Conservation (phyloP, 2,329 filamentous ascomycete species). For the Hypomyces rosellus region DNA sequence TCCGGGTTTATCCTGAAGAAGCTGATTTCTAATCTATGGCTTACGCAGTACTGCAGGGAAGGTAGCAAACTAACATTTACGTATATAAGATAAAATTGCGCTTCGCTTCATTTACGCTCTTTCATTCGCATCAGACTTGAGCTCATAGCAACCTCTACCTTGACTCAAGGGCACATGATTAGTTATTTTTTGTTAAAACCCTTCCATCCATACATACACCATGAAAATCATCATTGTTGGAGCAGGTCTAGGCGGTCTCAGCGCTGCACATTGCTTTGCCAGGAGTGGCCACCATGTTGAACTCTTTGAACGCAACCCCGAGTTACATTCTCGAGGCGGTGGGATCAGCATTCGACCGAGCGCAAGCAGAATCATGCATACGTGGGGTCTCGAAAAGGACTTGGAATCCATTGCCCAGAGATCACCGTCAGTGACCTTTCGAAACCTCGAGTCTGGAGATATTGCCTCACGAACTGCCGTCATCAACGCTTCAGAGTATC, state of each 20-base stretch:
- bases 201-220: too few species aligned
- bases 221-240: conserved; percentile 19
- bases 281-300: conserved; percentile 12
- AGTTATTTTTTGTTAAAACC: too few species aligned
- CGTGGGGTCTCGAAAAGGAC: conserved; percentile 12
- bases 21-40: too few species aligned
- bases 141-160: too few species aligned
- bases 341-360: conserved; percentile 16
- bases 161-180: too few species aligned
- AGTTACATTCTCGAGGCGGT: conserved; percentile 13
- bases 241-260: conserved; percentile 18
- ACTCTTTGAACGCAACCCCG: conserved; percentile 15
- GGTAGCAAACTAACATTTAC: too few species aligned
- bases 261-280: conserved; percentile 14
- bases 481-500: conserved; percentile 10
- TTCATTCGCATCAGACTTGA: too few species aligned
- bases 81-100: too few species aligned
- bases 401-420: conserved; percentile 8
- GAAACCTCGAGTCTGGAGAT: conserved; percentile 12
- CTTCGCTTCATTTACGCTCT: too few species aligned
- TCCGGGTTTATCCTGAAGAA: too few species aligned
- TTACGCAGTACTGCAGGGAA: too few species aligned
- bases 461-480: conserved; percentile 10
- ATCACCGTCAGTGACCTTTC: conserved; percentile 12
- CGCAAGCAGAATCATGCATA: conserved; percentile 13